Conservation (phyloP, 495 filamentous ascomycete species). For the Penicillium cosmopolitanum region DNA sequence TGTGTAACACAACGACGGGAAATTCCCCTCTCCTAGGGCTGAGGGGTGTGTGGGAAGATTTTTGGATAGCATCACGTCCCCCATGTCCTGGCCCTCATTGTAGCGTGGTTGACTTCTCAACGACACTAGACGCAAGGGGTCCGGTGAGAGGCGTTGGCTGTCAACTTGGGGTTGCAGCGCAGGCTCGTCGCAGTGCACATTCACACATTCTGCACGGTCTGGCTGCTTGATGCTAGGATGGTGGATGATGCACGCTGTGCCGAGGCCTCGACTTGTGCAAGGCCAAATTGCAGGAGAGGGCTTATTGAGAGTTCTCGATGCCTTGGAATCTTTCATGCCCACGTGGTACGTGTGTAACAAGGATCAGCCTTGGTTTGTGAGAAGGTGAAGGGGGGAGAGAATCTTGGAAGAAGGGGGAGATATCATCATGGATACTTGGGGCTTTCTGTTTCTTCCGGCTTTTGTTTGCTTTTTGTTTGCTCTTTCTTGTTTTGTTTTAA, state of each 20-base stretch:
- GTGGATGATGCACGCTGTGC: background rate
- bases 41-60: constrained; percentile 13
- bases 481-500: background rate
- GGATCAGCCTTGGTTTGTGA: background rate
- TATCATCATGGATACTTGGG: no score
- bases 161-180: constrained; percentile 13
- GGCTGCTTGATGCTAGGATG: background rate
- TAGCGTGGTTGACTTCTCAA: constrained; percentile 9
- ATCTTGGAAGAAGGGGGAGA: background rate
- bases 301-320: background rate
- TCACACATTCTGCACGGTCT: background rate
- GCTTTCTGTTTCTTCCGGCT: background rate
- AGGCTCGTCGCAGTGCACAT: background rate
- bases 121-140: constrained; percentile 15
- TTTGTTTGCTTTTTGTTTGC: background rate
- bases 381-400: background rate
- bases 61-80: constrained; percentile 10
- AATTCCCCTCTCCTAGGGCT: constrained; percentile 10
- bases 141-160: background rate
- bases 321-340: background rate
- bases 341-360: constrained; percentile 8
- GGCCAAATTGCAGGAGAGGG: background rate
- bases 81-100: constrained; percentile 4
- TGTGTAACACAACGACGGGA: constrained; percentile 10
- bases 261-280: background rate